Conservation (phyloP, 2,329 filamentous ascomycete genomes). For the Microsporum ferrugineum region DNA sequence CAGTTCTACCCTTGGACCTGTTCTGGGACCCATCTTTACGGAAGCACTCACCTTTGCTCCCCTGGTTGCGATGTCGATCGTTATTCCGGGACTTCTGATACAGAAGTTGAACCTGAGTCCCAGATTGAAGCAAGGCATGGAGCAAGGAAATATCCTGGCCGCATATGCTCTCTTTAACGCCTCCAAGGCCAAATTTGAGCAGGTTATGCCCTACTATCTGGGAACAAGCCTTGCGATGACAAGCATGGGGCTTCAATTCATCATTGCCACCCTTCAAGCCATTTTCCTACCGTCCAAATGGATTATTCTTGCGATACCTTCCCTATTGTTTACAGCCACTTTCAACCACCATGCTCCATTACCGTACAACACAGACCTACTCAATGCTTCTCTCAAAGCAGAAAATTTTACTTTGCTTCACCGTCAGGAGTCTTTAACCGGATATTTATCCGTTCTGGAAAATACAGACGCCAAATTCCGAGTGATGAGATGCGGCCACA, state of each 20-base stretch:
- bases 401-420: conserved; percentile 67
- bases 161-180: conserved; percentile 54
- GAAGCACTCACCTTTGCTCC: conserved; percentile 64
- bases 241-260: conserved; percentile 58
- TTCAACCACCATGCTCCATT: conserved; percentile 64
- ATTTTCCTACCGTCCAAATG: conserved; percentile 57
- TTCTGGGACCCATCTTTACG: conserved; percentile 62
- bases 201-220: conserved; percentile 32
- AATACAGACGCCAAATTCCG: conserved; percentile 60
- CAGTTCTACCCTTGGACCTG: conserved; percentile 55
- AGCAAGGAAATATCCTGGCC: conserved; percentile 53
- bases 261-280: conserved; percentile 54
- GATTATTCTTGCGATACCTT: conserved; percentile 56
- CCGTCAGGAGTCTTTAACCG: conserved; percentile 73
- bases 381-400: conserved; percentile 55
- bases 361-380: conserved; percentile 44
- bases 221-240: conserved; percentile 55
- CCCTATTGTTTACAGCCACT: conserved; percentile 50
- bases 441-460: conserved; percentile 84
- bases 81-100: conserved; percentile 52
- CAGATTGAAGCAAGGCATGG: conserved; percentile 47
- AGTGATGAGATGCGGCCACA: conserved; percentile 86
- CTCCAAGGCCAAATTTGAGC: conserved; percentile 31
- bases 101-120: conserved; percentile 46
- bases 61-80: conserved; percentile 51